Evolutionary conservation across 225 moss, liverwort and hornwort species (phyloP).

Genomic region (Pseudoscleropodium purum): DNA sequence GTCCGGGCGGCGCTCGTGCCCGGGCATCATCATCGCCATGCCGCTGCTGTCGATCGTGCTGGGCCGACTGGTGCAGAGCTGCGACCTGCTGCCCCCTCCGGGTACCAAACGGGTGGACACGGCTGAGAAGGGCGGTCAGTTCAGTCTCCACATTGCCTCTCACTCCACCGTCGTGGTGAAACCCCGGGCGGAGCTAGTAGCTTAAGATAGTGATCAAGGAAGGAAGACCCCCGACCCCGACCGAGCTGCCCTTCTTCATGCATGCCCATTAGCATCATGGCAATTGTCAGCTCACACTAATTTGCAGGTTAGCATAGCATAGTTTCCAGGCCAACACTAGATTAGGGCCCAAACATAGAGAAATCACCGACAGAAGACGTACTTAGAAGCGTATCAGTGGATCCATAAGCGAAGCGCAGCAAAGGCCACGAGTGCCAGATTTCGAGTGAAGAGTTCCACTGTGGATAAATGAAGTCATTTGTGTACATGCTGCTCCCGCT

Average conservation of each 20-base stretch:
- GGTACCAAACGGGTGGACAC: conserved; percentile 35
- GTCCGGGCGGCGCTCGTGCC: conserved; percentile 42
- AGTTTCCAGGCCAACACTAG: not conserved
- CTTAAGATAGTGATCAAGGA: not conserved
- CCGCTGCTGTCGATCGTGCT: conserved; percentile 46
- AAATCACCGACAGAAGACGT: not conserved
- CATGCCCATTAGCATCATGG: not conserved
- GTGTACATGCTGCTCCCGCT: not conserved
- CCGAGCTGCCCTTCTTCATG: not conserved
- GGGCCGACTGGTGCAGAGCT: conserved; percentile 38
- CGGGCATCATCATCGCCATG: conserved; percentile 61
- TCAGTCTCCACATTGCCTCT: conserved; percentile 44
- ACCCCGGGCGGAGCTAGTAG: not conserved
- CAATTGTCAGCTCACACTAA: not conserved
- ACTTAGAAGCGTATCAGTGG: not conserved
- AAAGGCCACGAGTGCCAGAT: not conserved
- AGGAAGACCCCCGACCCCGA: not conserved
- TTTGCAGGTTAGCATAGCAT: not conserved
- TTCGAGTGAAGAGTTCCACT: too few relatives aligned
- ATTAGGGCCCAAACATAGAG: not conserved
- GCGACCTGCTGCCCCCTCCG: conserved; percentile 25
- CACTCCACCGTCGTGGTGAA: conserved; percentile 52
- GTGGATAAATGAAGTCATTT: not conserved
- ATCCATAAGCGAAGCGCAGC: not conserved
- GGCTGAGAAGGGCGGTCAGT: conserved; percentile 54